Percentiles rank a stretch among this genome's conserved stretches.
These are phyloP conservation scores for Cyclotella baltica DNA, from an alignment of 108 stramenopile genomes.

Conservation along the genomic window DNA sequence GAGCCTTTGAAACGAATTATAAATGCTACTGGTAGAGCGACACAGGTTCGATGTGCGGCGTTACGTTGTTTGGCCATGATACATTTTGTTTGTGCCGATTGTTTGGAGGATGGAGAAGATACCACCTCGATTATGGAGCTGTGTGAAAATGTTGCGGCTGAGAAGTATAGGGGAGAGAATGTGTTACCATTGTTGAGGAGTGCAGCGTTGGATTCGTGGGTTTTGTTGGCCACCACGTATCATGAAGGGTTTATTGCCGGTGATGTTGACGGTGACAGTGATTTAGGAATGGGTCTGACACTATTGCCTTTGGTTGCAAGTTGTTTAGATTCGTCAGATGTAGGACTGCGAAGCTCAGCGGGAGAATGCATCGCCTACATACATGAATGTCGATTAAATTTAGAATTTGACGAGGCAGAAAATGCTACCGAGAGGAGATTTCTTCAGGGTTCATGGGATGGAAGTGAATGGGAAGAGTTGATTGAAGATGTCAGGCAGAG, in stretches of 20 bases:
- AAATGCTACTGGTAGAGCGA: slow-evolving; percentile 64
- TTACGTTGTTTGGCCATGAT: slow-evolving; percentile 76
- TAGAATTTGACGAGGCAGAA: slow-evolving; percentile 62
- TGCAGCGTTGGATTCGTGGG: slow-evolving; percentile 83
- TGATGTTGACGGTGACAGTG: slow-evolving; percentile 38
- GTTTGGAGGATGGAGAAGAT: slow-evolving; percentile 39
- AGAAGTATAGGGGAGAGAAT: slow-evolving; percentile 66
- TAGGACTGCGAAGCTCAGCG: slow-evolving; percentile 68
- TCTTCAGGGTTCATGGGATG: slow-evolving; percentile 81
- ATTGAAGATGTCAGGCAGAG: slow-evolving; percentile 83
- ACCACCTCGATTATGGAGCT: slow-evolving; percentile 67
- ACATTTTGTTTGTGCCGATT: slow-evolving; percentile 70
- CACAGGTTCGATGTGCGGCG: slow-evolving; percentile 74
- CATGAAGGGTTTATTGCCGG: slow-evolving; percentile 68
- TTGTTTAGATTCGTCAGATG: slow-evolving; percentile 63
- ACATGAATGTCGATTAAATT: slow-evolving; percentile 74
- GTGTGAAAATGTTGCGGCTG: slow-evolving; percentile 63
- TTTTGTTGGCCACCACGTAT: slow-evolving; percentile 72
- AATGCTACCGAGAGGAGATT: slow-evolving; percentile 68
- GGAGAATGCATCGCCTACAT: slow-evolving; percentile 84
- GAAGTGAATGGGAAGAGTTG: slow-evolving; percentile 77
- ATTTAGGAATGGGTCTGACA: slow-evolving; percentile 68
- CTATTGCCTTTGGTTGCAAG: slow-evolving; percentile 62
- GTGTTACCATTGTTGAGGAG: slow-evolving; percentile 62
- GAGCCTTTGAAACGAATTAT: slow-evolving; percentile 60